These are phyloP conservation scores for Acer yangbiense DNA, from an alignment of 345 rosid species.

Conservation along the genomic window DNA sequence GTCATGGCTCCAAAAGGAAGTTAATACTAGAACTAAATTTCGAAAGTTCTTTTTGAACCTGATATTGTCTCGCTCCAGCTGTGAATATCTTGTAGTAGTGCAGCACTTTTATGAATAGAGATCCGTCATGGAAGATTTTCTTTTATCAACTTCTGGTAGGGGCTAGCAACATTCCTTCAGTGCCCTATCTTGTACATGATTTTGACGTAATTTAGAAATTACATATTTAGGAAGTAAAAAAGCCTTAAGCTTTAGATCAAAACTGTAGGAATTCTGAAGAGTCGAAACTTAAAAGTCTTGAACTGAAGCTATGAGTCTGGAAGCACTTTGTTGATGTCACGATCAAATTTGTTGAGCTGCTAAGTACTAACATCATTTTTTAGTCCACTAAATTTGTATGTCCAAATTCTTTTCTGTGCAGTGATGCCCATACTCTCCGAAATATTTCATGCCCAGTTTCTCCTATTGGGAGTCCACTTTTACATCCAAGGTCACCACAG, in stretches of 20 bases:
- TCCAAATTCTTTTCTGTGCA: constrained; percentile 30
- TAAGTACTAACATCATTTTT: not conserved
- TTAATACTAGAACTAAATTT: not conserved
- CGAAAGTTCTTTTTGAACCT: not conserved
- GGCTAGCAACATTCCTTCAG: not conserved
- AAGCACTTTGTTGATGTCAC: not conserved
- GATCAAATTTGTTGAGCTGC: not conserved
- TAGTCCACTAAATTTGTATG: not conserved
- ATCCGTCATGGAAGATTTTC: not conserved
- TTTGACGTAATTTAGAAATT: not conserved
- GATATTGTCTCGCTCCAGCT: not conserved
- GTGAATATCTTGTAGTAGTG: not conserved
- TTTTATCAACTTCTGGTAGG: not conserved
- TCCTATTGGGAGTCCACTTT: constrained; percentile 63
- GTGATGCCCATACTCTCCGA: constrained; percentile 51
- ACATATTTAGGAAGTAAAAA: not conserved
- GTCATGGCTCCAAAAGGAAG: not conserved
- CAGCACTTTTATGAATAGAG: not conserved
- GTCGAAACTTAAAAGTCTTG: not conserved
- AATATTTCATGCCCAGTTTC: constrained; percentile 64
- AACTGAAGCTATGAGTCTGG: not conserved
- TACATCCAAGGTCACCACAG: constrained; percentile 57
- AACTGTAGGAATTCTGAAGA: not conserved
- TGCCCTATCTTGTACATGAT: not conserved
- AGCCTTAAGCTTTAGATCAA: not conserved